phyloP scores from a whole-genome alignment of 1,284 basidiomycete species.

The Fomitopsis palustris region DNA sequence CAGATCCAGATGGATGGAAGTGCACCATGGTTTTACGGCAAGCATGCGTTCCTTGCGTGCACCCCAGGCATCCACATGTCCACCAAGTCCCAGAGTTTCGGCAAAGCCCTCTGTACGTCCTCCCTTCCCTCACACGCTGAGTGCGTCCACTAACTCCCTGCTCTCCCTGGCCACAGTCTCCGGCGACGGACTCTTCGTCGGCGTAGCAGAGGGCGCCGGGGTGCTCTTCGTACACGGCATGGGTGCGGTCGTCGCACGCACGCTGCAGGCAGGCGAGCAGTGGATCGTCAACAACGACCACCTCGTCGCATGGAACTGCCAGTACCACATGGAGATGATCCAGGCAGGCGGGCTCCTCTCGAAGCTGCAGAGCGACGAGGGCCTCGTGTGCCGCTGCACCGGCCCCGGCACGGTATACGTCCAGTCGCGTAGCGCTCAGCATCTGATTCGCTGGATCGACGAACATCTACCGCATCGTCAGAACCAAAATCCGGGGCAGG shows the following conservation, averaged over 20 bases:
- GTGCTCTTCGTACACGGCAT: constrained; percentile 29
- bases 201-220: constrained; percentile 23
- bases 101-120: constrained; percentile 30
- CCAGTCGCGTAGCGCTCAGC: constrained; percentile 29
- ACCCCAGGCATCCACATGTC: constrained; percentile 23
- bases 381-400: constrained; percentile 31
- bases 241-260: constrained; percentile 28
- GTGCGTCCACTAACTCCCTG: too few species aligned
- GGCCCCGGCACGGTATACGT: constrained; percentile 32
- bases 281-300: constrained; percentile 34
- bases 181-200: constrained; percentile 30
- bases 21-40: constrained; percentile 27
- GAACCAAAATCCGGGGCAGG: too few species aligned
- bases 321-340: constrained; percentile 31
- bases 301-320: constrained; percentile 31
- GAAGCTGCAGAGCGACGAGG: constrained; percentile 28
- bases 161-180: constrained; percentile 26
- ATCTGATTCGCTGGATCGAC: constrained; percentile 27
- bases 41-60: constrained; percentile 29
- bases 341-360: constrained; percentile 29
- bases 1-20: constrained; percentile 27
- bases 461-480: constrained; percentile 6
- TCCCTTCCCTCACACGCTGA: not conserved
- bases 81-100: constrained; percentile 27
- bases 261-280: constrained; percentile 29